Base-by-base conservation (phyloP, 345 rosid genomes). In the Dimocarpus longan region DNA sequence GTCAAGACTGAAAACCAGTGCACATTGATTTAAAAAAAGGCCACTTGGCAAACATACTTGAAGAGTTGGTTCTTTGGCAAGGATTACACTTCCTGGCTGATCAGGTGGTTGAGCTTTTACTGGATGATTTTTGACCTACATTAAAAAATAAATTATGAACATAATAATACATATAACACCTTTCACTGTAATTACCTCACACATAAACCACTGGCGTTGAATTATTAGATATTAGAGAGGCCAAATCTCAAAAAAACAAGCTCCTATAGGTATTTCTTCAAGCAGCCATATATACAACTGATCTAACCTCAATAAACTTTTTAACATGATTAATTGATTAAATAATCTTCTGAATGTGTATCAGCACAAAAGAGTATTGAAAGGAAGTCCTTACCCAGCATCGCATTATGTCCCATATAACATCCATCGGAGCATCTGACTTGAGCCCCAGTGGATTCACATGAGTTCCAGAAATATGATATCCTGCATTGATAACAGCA, bases 381-480 rank as follows among this genome's bases (percentile, higher is more conserved):
- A 76, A 32, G 72, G 21, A 11, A 80, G 70, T 76, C 71, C 87
- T 87, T 90, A 96, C 99, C 98, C 99, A 97, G 89, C 98, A 92
- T 62, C 99, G 97, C 99, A 97, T 94, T 69, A 94, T 97, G 85
- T 97, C 98, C 98, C 99, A 97, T 71, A 97, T 92, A 76, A 94
- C 91, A 68, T 89, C 92, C 99, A 97, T 97, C n/a, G 99, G 97
- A 73, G 98, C 98, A 88, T 97, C 97, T 28, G 99, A 91, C 85
- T 97, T 97, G 64, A 94, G 84, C 80, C 98, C 99, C 5, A 97
- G 82, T 0, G 98, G 98, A 68, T 90, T 90, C 66, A 94, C 98
- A 79, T 97, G 99, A 52, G 98, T 90, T 69, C 99, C 99, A 0
- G 98, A 97, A 71, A 94, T 91, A 26, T 88, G 91, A 85, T 92